phyloP scores from a whole-genome alignment of 306 rosid species.

The Alnus glutinosa region DNA sequence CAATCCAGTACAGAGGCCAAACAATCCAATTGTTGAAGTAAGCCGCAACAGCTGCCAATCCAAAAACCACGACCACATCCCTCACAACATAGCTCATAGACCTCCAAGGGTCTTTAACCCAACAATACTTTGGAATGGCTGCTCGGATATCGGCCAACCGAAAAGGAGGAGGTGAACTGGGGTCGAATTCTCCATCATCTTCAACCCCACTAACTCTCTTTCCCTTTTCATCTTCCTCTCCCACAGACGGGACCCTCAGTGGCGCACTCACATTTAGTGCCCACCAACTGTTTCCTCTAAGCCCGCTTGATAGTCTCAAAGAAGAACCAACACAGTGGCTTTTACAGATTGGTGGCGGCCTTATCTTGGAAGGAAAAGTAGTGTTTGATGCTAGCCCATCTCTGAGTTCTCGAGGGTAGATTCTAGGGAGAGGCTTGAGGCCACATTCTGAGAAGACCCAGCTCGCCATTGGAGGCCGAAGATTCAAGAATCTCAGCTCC shows the following conservation, averaged over 20 bases:
- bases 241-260: conserved; percentile 43
- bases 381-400: conserved; percentile 28
- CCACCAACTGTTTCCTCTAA: conserved; percentile 46
- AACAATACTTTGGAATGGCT: conserved; percentile 93
- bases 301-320: conserved; percentile 23
- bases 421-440: conserved; percentile 63
- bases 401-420: conserved; percentile 46
- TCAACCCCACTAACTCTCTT: conserved; percentile 24
- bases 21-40: conserved; percentile 72
- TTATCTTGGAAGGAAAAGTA: conserved; percentile 32
- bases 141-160: conserved; percentile 75
- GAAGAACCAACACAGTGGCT: neutral
- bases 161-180: conserved; percentile 82
- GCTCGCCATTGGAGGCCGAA: conserved; percentile 68
- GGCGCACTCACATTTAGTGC: conserved; percentile 78
- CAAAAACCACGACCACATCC: conserved; percentile 75
- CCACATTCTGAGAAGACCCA: conserved; percentile 89
- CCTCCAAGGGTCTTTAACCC: conserved; percentile 89
- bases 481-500: conserved; percentile 5
- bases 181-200: conserved; percentile 49
- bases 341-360: conserved; percentile 27
- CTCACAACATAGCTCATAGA: conserved; percentile 95
- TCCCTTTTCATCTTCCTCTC: conserved; percentile 35
- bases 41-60: conserved; percentile 83
- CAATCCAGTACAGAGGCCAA: conserved; percentile 98